phyloP scores from a whole-genome alignment of 495 filamentous ascomycete species.

The Aspergillus wentii region DNA sequence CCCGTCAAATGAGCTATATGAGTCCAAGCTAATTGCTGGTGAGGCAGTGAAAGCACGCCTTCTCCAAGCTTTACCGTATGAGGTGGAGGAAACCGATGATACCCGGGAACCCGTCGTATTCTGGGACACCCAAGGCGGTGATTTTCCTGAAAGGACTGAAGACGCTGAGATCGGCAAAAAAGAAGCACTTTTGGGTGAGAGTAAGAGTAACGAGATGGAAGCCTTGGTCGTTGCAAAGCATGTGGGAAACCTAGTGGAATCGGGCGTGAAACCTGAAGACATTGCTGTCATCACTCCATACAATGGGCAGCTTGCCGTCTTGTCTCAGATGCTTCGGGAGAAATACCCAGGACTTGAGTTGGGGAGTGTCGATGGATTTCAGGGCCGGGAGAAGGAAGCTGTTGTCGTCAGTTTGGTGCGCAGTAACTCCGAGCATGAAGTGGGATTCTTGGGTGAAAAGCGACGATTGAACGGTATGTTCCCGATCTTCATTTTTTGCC shows the following conservation, averaged over 20 bases:
- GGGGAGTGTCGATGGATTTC: conserved; percentile 94
- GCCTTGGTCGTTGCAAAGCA: conserved; percentile 74
- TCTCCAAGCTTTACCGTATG: conserved; percentile 73
- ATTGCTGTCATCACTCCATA: conserved; percentile 96
- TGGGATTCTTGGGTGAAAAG: conserved; percentile 93
- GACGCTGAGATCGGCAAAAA: conserved; percentile 48
- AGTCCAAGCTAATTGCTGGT: conserved; percentile 70
- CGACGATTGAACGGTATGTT: conserved; percentile 77
- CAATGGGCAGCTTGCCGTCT: conserved; percentile 81
- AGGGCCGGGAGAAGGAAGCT: conserved; percentile 95
- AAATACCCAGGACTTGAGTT: conserved; percentile 79
- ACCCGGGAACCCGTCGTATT: conserved; percentile 86
- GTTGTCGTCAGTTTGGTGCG: conserved; percentile 87
- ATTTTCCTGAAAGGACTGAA: conserved; percentile 65
- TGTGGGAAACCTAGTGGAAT: conserved; percentile 65
- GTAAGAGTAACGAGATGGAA: conserved; percentile 92
- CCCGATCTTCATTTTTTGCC: no score
- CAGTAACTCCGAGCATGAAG: conserved; percentile 80
- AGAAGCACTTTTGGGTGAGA: conserved; percentile 64
- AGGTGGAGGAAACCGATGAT: conserved; percentile 76
- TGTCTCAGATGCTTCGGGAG: conserved; percentile 71
- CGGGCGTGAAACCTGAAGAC: conserved; percentile 73
- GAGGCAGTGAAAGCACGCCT: conserved; percentile 70
- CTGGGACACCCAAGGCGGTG: conserved; percentile 92
- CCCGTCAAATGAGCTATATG: conserved; percentile 86